These are phyloP conservation scores for Entophlyctis luteolus DNA, from an alignment of 192 early-diverging fungal genomes.

Conservation along the genomic window DNA sequence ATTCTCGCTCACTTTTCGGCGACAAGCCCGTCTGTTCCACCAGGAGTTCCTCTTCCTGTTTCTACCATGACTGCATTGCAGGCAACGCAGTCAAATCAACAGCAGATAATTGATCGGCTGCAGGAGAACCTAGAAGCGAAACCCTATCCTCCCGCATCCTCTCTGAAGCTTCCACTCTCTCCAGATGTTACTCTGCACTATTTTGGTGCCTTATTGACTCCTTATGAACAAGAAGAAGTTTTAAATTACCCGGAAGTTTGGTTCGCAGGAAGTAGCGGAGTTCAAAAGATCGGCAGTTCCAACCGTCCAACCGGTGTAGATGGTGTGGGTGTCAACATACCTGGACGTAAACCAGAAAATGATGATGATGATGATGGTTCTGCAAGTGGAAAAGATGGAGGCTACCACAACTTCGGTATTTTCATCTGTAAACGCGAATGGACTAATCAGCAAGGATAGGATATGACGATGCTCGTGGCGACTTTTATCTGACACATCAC, in stretches of 20 bases:
- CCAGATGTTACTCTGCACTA: slow-evolving; percentile 43
- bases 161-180: slow-evolving; percentile 38
- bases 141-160: slow-evolving; percentile 3
- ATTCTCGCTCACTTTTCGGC: background rate
- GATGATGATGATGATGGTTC: slow-evolving; percentile 14
- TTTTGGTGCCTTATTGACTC: slow-evolving; percentile 58
- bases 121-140: slow-evolving; percentile 3
- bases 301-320: slow-evolving; percentile 61
- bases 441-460: slow-evolving; percentile 42
- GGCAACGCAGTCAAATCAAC: background rate
- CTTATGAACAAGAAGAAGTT: slow-evolving; percentile 86
- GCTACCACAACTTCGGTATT: slow-evolving; percentile 42
- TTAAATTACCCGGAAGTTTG: slow-evolving; percentile 76
- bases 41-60: no score
- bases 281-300: slow-evolving; percentile 56
- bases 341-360: slow-evolving; percentile 17
- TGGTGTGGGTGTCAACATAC: slow-evolving; percentile 54
- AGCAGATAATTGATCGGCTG: background rate
- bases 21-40: no score
- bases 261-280: slow-evolving; percentile 73
- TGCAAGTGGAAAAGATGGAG: slow-evolving; percentile 20
- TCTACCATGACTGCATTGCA: background rate
- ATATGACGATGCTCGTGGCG: slow-evolving; percentile 91
- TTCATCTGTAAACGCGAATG: no score
- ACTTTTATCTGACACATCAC: slow-evolving; percentile 78